phyloP scores from a whole-genome alignment of 2,329 filamentous ascomycete genomes.

The Fusarium fujikuroi region DNA sequence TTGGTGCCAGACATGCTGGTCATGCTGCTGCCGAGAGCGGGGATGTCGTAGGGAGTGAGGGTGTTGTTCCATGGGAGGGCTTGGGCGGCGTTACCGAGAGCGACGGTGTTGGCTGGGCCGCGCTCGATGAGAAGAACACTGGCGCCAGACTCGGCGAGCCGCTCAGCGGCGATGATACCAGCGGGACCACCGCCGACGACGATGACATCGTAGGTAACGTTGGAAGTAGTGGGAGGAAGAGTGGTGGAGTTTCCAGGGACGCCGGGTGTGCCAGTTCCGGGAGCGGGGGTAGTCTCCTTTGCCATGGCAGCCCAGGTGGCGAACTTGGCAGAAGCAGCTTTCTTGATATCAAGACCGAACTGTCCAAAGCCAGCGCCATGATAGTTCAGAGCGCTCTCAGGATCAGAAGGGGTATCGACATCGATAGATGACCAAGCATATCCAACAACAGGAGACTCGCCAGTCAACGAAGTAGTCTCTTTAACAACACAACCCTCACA shows the following conservation, averaged over 20 bases:
- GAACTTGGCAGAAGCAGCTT: conserved; percentile 49
- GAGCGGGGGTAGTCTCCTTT: conserved; percentile 22
- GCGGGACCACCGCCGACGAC: conserved; percentile 43
- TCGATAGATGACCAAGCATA: conserved; percentile 53
- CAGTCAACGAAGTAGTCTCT: conserved; percentile 48
- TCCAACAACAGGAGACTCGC: conserved; percentile 48
- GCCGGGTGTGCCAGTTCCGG: conserved; percentile 6
- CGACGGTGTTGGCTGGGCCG: conserved; percentile 42
- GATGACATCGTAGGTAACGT: conserved; percentile 43
- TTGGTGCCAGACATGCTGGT: conserved; percentile 36
- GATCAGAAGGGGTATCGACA: conserved; percentile 46
- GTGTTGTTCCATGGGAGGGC: conserved; percentile 39
- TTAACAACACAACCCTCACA: conserved; percentile 57
- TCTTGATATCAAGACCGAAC: conserved; percentile 49
- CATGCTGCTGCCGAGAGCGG: conserved; percentile 42
- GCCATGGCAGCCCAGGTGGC: conserved; percentile 43
- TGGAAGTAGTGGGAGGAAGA: conserved; percentile 31
- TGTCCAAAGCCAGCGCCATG: conserved; percentile 54
- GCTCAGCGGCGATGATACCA: conserved; percentile 43
- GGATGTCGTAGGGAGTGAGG: conserved; percentile 41
- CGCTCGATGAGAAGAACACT: conserved; percentile 45
- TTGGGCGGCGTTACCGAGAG: conserved; percentile 34
- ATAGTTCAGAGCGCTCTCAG: conserved; percentile 50
- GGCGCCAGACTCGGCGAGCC: conserved; percentile 37
- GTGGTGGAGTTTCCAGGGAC: conserved; percentile 21